phyloP scores from a whole-genome alignment of 139 green algal genomes.

The Haematococcus lacustris region DNA sequence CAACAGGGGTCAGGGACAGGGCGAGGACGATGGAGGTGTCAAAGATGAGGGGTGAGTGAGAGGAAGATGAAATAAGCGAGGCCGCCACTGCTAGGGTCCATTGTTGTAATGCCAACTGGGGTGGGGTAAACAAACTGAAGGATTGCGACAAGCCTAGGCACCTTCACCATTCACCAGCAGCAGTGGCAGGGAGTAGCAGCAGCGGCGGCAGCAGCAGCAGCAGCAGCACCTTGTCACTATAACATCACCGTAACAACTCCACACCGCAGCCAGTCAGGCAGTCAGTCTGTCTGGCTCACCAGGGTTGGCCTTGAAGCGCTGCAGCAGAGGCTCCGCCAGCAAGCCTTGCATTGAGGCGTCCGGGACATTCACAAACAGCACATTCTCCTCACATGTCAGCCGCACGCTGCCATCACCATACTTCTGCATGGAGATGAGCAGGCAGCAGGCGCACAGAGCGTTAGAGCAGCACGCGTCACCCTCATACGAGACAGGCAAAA shows the following conservation, averaged over 20 bases:
- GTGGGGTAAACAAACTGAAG: background rate
- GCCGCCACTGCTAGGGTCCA: background rate
- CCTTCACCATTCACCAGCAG: background rate
- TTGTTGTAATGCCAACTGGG: background rate
- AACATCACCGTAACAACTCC: background rate
- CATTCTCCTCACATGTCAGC: conserved; percentile 94
- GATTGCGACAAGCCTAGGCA: background rate
- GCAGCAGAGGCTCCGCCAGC: conserved; percentile 80
- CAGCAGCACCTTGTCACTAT: background rate
- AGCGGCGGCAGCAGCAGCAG: too few relatives aligned
- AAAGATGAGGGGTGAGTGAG: background rate
- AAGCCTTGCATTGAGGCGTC: conserved; percentile 73
- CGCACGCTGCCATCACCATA: conserved; percentile 85
- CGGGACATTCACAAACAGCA: conserved; percentile 85
- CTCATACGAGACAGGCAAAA: too few relatives aligned
- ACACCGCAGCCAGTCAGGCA: background rate
- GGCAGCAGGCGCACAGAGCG: conserved; percentile 14
- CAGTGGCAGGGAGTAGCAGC: too few relatives aligned
- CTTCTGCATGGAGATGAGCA: conserved; percentile 29
- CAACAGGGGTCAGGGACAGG: background rate
- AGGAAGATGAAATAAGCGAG: background rate
- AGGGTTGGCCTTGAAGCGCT: conserved; percentile 54
- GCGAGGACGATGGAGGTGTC: background rate
- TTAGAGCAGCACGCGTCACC: conserved; percentile 2
- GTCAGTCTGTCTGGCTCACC: conserved; percentile 16